phyloP scores from a whole-genome alignment of 169 alveolate species.

The Eimeria praecox region DNA sequence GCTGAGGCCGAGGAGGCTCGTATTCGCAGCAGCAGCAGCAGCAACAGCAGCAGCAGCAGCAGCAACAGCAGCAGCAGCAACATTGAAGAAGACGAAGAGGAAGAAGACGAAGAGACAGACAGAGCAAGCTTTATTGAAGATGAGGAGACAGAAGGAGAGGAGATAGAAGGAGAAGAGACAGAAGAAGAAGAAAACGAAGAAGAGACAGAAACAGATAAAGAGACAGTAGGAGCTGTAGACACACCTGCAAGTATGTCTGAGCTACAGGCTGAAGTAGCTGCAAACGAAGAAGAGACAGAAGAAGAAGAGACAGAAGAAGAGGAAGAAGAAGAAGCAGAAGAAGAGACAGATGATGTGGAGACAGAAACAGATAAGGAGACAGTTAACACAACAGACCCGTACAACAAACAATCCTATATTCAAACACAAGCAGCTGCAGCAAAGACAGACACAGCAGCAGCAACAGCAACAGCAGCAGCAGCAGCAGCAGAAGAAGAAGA shows the following conservation, averaged over 20 bases:
- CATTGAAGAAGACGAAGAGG: slow-evolving; percentile 2
- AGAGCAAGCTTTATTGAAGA: neutral
- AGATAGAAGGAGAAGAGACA: neutral
- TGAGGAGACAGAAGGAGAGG: neutral
- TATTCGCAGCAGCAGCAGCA: neutral
- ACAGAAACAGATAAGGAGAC: neutral
- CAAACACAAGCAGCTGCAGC: neutral
- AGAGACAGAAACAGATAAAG: neutral
- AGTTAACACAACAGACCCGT: neutral
- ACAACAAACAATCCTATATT: no score
- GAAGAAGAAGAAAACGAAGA: neutral
- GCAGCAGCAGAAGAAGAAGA: neutral
- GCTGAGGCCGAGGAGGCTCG: neutral
- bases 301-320: neutral
- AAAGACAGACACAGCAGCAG: neutral
- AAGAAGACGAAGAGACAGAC: neutral
- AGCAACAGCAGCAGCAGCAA: neutral
- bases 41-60: slow-evolving; percentile 29
- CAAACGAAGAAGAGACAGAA: neutral
- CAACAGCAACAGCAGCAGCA: slow-evolving; percentile 17
- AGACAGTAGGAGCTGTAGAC: neutral
- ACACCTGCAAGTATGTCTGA: no score
- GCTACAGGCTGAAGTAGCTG: no score
- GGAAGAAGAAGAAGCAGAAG: neutral
- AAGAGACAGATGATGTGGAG: neutral